Evolutionary conservation across 2,329 filamentous ascomycete species (phyloP).

Genomic region (Oidium heveae): DNA sequence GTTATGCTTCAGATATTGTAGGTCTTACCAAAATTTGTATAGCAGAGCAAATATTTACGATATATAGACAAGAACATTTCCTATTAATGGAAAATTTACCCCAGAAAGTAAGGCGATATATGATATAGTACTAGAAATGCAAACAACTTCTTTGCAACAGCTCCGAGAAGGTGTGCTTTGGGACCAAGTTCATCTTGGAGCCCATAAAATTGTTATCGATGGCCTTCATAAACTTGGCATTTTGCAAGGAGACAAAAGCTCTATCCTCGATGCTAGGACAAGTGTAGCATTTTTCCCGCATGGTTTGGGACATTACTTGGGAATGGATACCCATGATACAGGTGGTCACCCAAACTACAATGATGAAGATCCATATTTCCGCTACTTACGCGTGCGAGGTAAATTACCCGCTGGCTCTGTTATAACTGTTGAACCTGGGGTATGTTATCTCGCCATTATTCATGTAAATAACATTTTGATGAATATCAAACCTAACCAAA

Average conservation of each 20-base stretch:
- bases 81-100: slow-evolving; percentile 47
- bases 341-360: slow-evolving; percentile 53
- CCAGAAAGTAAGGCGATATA: slow-evolving; percentile 51
- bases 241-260: slow-evolving; percentile 38
- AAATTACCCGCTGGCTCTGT: slow-evolving; percentile 42
- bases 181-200: slow-evolving; percentile 58
- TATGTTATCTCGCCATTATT: too few species aligned
- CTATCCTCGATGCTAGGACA: slow-evolving; percentile 54
- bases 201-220: slow-evolving; percentile 60
- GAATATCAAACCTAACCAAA: too few species aligned
- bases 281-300: slow-evolving; percentile 82
- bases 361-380: slow-evolving; percentile 65
- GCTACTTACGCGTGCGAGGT: slow-evolving; percentile 60
- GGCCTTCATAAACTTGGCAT: slow-evolving; percentile 57
- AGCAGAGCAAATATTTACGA: background rate
- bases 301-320: slow-evolving; percentile 72
- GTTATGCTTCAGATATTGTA: slow-evolving; percentile 45
- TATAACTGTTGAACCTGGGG: too few species aligned
- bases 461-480: too few species aligned
- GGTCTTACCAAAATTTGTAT: slow-evolving; percentile 8
- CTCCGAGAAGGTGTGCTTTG: slow-evolving; percentile 53
- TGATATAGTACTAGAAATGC: slow-evolving; percentile 68
- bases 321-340: slow-evolving; percentile 79
- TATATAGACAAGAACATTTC: slow-evolving; percentile 59
- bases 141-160: slow-evolving; percentile 46